Evolutionary conservation across 2,329 filamentous ascomycete genomes (phyloP).

Genomic region (Diaporthe eres): DNA sequence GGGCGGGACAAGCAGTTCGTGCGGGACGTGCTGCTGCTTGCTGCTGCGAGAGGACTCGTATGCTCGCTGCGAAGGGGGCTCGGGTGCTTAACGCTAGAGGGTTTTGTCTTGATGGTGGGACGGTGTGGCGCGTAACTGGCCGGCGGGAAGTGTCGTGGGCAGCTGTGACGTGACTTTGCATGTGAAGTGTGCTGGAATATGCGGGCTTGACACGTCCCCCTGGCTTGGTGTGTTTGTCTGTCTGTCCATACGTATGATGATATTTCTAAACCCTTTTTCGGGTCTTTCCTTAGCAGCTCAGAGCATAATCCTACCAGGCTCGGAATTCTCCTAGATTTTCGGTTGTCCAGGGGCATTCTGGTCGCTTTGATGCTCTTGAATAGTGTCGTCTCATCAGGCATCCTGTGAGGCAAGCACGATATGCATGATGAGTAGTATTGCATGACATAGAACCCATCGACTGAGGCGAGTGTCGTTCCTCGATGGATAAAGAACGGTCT

Average conservation of each 20-base stretch:
- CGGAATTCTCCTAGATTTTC: not conserved
- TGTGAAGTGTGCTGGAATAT: not conserved
- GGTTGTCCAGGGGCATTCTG: not conserved
- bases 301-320: not conserved
- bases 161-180: not conserved
- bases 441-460: not conserved
- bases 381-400: not conserved
- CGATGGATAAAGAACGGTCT: not conserved
- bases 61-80: too few species aligned
- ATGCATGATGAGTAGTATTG: not conserved
- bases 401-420: rapidly evolving
- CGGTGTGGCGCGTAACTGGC: not conserved
- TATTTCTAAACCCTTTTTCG: not conserved
- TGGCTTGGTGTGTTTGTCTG: not conserved
- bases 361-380: not conserved
- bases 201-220: constrained; percentile 1
- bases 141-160: not conserved
- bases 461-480: not conserved
- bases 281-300: not conserved
- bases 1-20: not conserved
- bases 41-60: too few species aligned
- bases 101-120: not conserved
- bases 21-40: not conserved
- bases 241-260: not conserved
- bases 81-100: not conserved